Evolutionary conservation across 306 rosid species (phyloP).

Genomic region (Datisca glomerata): DNA sequence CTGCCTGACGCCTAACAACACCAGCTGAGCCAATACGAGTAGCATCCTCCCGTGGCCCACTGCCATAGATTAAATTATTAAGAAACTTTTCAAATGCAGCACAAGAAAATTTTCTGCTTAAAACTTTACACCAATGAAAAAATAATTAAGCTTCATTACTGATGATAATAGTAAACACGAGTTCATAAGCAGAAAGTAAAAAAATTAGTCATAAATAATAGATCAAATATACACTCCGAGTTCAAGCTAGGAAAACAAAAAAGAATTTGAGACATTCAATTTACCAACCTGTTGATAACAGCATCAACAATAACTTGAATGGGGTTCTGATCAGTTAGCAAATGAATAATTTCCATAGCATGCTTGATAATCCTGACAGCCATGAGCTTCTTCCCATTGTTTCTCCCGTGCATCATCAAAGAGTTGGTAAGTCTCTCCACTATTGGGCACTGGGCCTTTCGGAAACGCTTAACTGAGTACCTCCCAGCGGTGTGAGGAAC

Average conservation of each 20-base stretch:
- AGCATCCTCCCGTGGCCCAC: conserved; percentile 70
- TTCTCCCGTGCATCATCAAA: conserved; percentile 60
- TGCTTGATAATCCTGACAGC: conserved; percentile 47
- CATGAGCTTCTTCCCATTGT: conserved; percentile 52
- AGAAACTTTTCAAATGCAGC: no score
- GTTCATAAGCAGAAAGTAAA: no score
- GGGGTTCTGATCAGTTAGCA: conserved; percentile 48
- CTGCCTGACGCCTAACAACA: conserved; percentile 60
- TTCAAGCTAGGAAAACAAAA: no score
- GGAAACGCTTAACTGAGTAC: conserved; percentile 41
- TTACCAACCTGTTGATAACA: conserved; percentile 38
- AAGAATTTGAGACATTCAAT: not conserved
- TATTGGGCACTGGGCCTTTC: conserved; percentile 59
- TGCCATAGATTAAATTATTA: conserved; percentile 6
- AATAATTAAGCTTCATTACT: no score
- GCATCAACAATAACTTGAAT: conserved; percentile 56
- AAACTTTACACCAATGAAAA: no score
- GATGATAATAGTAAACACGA: no score
- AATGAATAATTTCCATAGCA: conserved; percentile 54
- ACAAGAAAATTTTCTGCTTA: no score
- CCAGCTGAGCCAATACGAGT: conserved; percentile 64
- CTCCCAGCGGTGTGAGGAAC: conserved; percentile 68
- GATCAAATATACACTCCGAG: not conserved
- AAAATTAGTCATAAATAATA: no score
- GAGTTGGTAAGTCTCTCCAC: conserved; percentile 62